Evolutionary conservation across 2,329 filamentous ascomycete genomes (phyloP).

Genomic region (Dactylellina haptotyla): DNA sequence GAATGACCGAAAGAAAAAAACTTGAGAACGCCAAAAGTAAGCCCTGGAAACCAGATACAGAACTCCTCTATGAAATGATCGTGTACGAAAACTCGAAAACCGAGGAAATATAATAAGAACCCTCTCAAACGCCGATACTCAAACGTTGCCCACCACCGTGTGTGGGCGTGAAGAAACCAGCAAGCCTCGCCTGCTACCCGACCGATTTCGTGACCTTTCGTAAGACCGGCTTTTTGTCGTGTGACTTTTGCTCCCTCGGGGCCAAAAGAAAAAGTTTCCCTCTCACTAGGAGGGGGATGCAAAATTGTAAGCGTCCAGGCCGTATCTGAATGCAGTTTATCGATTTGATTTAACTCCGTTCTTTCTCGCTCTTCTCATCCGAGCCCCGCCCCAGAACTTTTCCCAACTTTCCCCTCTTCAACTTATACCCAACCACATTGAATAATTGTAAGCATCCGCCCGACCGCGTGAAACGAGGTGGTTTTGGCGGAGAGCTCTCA

Average conservation of each 20-base stretch:
- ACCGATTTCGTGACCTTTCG: too few relatives aligned
- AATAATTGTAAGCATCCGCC: slow-evolving; percentile 39
- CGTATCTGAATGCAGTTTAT: neutral
- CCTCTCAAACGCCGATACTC: too few relatives aligned
- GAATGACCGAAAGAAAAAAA: too few relatives aligned
- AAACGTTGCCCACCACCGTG: too few relatives aligned
- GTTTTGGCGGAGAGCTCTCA: slow-evolving; percentile 6
- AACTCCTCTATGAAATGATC: neutral
- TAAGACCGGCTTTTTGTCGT: too few relatives aligned
- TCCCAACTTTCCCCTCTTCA: slow-evolving; percentile 22
- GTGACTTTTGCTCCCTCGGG: too few relatives aligned
- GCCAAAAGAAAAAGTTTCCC: neutral
- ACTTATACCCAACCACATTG: slow-evolving; percentile 30
- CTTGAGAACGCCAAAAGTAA: neutral
- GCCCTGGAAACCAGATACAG: neutral
- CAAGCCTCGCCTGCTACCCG: too few relatives aligned
- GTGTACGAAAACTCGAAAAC: neutral
- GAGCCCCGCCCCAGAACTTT: slow-evolving; percentile 6
- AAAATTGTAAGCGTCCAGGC: neutral
- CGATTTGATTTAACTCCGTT: neutral
- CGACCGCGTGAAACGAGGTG: slow-evolving; percentile 20
- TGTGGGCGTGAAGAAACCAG: too few relatives aligned
- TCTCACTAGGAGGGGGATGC: neutral
- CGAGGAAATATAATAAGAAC: neutral
- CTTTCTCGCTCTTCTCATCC: slow-evolving; percentile 20